Evolutionary conservation across 305 asterid genomes (phyloP).

Genomic region (Rubia balearica): DNA sequence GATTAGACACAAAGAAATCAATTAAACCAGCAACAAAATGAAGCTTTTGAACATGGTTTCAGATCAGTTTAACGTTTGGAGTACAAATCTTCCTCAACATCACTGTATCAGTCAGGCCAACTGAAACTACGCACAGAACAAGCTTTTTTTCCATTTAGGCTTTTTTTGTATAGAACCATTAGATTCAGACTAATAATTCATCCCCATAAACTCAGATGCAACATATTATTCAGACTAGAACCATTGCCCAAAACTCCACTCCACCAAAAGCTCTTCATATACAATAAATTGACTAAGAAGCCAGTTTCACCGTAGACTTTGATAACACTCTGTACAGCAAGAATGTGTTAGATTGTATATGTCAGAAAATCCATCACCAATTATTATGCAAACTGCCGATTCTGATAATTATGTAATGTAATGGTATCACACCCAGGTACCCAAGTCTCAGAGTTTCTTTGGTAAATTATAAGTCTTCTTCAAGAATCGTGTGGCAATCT

Average conservation of each 20-base stretch:
- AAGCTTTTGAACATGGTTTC: background rate
- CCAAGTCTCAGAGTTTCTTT: conserved; percentile 29
- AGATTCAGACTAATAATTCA: too few relatives aligned
- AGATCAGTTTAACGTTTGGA: background rate
- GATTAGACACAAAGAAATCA: background rate
- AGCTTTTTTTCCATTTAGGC: background rate
- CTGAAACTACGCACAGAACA: background rate
- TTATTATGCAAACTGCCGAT: background rate
- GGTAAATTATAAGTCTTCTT: conserved; percentile 59
- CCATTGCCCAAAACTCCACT: background rate
- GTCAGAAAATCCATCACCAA: background rate
- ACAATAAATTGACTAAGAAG: background rate
- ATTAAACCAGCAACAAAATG: background rate
- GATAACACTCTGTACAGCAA: conserved; percentile 1
- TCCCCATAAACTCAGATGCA: background rate
- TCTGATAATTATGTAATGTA: background rate
- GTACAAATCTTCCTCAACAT: background rate
- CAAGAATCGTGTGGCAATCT: conserved; percentile 53
- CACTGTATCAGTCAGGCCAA: background rate
- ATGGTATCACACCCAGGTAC: background rate
- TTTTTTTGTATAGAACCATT: too few relatives aligned
- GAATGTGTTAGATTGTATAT: too few relatives aligned
- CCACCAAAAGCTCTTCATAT: conserved; percentile 1
- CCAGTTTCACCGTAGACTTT: background rate
- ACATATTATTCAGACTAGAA: background rate